phyloP scores from a whole-genome alignment of 2,329 filamentous ascomycete genomes.

The Fusarium domesticum region DNA sequence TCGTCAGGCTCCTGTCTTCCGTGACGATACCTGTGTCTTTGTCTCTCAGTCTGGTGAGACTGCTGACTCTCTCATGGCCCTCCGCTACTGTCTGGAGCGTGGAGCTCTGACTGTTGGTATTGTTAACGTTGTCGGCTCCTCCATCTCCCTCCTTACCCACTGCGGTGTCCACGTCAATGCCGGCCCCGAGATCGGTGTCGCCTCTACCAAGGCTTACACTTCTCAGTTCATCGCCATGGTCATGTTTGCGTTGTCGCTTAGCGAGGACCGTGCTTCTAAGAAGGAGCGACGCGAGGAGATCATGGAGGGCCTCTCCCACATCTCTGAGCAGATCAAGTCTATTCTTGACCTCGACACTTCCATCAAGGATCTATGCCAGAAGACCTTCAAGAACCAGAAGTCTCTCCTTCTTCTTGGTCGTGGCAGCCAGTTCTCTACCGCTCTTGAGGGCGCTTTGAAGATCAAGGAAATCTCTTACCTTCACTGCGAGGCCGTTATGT shows the following conservation, averaged over 20 bases:
- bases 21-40: constrained; percentile 98
- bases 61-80: constrained; percentile 93
- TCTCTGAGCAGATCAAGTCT: constrained; percentile 88
- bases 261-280: constrained; percentile 96
- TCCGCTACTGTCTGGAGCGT: constrained; percentile 96
- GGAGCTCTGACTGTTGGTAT: constrained; percentile 96
- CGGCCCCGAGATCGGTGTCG: constrained; percentile 96
- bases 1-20: constrained; percentile 94
- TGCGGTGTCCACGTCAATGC: constrained; percentile 99
- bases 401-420: constrained; percentile 88
- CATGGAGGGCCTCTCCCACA: constrained; percentile 83
- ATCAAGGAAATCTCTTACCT: constrained; percentile 99
- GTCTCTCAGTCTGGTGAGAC: constrained; percentile 99
- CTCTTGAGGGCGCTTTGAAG: constrained; percentile 94
- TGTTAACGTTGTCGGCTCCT: constrained; percentile 97
- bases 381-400: constrained; percentile 96
- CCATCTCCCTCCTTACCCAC: constrained; percentile 97
- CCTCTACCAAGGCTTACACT: constrained; percentile 98
- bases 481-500: constrained; percentile 99
- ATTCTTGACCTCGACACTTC: constrained; percentile 87
- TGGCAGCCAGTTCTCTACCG: constrained; percentile 95
- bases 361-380: constrained; percentile 91
- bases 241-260: constrained; percentile 96
- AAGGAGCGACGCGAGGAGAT: constrained; percentile 88
- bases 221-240: constrained; percentile 99